Conservation (phyloP, 2,329 filamentous ascomycete genomes). For the Trichoderma atroviride region DNA sequence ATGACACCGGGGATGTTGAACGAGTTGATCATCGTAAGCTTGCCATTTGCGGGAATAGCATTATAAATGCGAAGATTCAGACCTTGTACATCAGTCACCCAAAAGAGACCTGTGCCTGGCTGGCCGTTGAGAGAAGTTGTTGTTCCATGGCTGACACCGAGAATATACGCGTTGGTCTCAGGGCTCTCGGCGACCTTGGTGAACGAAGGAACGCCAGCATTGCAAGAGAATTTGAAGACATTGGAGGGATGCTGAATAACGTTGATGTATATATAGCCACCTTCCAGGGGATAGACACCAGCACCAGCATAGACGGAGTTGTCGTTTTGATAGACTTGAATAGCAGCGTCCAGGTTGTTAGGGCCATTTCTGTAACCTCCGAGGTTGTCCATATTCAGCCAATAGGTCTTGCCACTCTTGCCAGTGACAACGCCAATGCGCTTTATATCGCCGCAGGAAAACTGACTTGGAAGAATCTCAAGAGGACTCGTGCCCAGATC, state of each 20-base stretch:
- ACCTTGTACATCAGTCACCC: conserved; percentile 59
- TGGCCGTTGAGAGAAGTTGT: conserved; percentile 58
- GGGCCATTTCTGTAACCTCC: conserved; percentile 45
- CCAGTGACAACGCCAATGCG: conserved; percentile 54
- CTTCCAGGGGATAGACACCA: conserved; percentile 52
- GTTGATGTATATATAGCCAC: conserved; percentile 53
- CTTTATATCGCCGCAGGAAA: conserved; percentile 47
- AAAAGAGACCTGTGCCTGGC: conserved; percentile 58
- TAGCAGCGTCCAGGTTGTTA: conserved; percentile 45
- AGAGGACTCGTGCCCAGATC: conserved; percentile 53
- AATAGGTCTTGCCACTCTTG: conserved; percentile 55
- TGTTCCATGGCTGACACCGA: conserved; percentile 60
- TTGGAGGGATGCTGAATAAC: conserved; percentile 57
- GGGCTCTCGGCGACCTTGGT: conserved; percentile 55
- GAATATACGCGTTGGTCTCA: conserved; percentile 53
- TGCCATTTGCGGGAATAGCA: conserved; percentile 51
- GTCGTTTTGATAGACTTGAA: conserved; percentile 48
- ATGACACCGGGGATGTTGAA: conserved; percentile 55
- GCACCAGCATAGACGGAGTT: conserved; percentile 52
- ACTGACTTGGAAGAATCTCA: conserved; percentile 46
- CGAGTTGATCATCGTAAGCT: conserved; percentile 51
- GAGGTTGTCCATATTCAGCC: conserved; percentile 46
- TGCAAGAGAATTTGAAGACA: conserved; percentile 61
- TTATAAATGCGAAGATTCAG: conserved; percentile 56
- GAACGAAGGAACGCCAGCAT: conserved; percentile 54